A percentile compares a stretch with the other conserved stretches of the same genome.
These are phyloP conservation scores for Saprolegnia parasitica DNA, from an alignment of 352 stramenopile genomes.

Conservation along the genomic window DNA sequence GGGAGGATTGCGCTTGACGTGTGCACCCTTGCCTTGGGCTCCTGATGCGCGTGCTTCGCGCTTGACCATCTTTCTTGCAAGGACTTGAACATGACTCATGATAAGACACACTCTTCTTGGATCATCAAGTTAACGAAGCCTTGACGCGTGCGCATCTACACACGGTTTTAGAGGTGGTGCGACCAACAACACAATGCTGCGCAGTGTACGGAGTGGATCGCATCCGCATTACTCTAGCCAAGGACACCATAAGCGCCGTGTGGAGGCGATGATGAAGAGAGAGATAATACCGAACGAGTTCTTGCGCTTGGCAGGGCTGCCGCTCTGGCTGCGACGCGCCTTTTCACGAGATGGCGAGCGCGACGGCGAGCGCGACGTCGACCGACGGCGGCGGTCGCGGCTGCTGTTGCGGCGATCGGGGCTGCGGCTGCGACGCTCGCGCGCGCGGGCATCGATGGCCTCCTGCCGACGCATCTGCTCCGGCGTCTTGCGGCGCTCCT, in stretches of 20 bases:
- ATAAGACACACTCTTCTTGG: slow-evolving; percentile 16
- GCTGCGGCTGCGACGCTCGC: neutral
- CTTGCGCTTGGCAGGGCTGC: slow-evolving; percentile 8
- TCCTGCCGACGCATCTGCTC: slow-evolving; percentile 54
- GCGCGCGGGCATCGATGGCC: neutral
- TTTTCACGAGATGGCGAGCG: slow-evolving; percentile 9
- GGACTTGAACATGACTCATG: neutral
- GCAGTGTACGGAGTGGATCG: neutral
- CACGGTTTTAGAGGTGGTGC: neutral
- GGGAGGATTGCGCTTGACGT: neutral
- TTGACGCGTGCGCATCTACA: neutral
- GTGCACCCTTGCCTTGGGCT: neutral
- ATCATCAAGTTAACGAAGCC: slow-evolving; percentile 6
- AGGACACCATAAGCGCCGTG: no score
- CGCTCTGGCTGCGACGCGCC: neutral
- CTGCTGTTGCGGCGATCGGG: neutral
- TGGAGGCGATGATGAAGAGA: neutral
- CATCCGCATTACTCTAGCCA: no score
- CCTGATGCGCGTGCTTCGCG: neutral
- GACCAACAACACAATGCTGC: no score
- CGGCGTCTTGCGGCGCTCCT: slow-evolving; percentile 71
- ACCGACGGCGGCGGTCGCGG: slow-evolving; percentile 19
- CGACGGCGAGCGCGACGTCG: slow-evolving; percentile 31
- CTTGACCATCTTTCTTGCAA: slow-evolving; percentile 2
- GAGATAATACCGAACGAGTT: slow-evolving; percentile 13